Conservation (phyloP, 306 rosid genomes). For the Gynostemma pentaphyllum region DNA sequence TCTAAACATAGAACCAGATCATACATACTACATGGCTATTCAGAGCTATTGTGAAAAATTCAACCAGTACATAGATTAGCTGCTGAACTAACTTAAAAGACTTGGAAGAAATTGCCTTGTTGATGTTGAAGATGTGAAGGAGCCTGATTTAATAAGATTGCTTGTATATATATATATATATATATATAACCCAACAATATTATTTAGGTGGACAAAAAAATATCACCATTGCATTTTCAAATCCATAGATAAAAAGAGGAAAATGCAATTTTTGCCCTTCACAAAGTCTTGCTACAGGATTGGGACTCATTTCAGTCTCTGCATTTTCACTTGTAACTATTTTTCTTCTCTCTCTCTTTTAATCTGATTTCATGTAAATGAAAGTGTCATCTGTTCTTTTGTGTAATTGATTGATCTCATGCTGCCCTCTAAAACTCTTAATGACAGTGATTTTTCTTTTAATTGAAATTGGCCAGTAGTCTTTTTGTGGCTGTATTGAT, state of each 20-base stretch:
- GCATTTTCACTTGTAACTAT: not conserved
- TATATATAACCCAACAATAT: not conserved
- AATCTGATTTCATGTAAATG: not conserved
- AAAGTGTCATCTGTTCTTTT: not conserved
- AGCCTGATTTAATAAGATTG: not conserved
- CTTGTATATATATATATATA: too few relatives aligned
- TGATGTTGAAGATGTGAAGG: not conserved
- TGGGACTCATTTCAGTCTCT: not conserved
- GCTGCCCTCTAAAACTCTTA: not conserved
- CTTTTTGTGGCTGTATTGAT: too few relatives aligned
- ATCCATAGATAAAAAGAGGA: too few relatives aligned
- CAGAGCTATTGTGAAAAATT: too few relatives aligned
- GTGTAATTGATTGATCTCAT: not conserved
- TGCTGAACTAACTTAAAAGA: not conserved
- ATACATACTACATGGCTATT: too few relatives aligned
- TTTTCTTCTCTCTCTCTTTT: too few relatives aligned
- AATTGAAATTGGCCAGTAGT: not conserved
- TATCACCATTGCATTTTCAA: not conserved
- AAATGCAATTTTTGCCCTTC: too few relatives aligned
- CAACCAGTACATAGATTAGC: not conserved
- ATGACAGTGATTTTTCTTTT: not conserved
- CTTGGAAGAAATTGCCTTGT: not conserved
- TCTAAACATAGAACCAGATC: too few relatives aligned
- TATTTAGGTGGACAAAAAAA: not conserved
- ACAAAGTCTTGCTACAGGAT: not conserved